phyloP scores from a whole-genome alignment of 2,329 filamentous ascomycete species.

The Aspergillus nomiae region DNA sequence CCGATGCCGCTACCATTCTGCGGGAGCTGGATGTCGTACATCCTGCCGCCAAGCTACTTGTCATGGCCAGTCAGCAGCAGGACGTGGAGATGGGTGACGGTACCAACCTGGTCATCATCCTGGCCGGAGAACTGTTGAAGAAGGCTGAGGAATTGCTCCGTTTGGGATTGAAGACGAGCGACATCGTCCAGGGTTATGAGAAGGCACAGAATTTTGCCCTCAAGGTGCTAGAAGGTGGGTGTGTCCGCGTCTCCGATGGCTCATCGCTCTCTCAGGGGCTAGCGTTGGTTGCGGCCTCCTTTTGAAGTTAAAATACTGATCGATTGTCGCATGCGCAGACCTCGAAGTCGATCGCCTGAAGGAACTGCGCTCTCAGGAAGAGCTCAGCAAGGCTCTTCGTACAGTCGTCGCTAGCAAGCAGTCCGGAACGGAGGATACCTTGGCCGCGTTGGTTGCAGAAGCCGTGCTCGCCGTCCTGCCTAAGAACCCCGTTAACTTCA shows the following conservation, averaged over 20 bases:
- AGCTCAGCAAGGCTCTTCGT: constrained; percentile 91
- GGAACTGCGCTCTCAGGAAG: constrained; percentile 75
- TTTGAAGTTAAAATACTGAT: neutral
- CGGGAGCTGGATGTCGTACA: constrained; percentile 98
- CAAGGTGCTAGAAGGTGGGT: constrained; percentile 72
- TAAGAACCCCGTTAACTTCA: constrained; percentile 95
- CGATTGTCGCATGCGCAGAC: constrained; percentile 50
- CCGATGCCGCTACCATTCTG: constrained; percentile 94
- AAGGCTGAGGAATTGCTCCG: constrained; percentile 96
- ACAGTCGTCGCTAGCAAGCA: constrained; percentile 98
- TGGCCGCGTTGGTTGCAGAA: constrained; percentile 85
- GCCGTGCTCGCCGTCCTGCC: constrained; percentile 82
- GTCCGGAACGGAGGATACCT: constrained; percentile 85
- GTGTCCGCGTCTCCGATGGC: neutral
- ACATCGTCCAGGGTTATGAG: constrained; percentile 95
- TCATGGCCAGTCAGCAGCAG: constrained; percentile 99
- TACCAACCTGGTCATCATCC: constrained; percentile 93
- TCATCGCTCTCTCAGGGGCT: constrained; percentile 11
- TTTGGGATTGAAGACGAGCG: constrained; percentile 97
- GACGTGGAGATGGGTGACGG: constrained; percentile 99
- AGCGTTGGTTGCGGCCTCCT: neutral
- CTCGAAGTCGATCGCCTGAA: constrained; percentile 88
- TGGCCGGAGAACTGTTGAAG: constrained; percentile 91
- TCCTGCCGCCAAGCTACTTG: constrained; percentile 92
- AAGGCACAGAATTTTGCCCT: constrained; percentile 88